Evolutionary conservation across 345 rosid species (phyloP).

Genomic region (Gossypium raimondii): DNA sequence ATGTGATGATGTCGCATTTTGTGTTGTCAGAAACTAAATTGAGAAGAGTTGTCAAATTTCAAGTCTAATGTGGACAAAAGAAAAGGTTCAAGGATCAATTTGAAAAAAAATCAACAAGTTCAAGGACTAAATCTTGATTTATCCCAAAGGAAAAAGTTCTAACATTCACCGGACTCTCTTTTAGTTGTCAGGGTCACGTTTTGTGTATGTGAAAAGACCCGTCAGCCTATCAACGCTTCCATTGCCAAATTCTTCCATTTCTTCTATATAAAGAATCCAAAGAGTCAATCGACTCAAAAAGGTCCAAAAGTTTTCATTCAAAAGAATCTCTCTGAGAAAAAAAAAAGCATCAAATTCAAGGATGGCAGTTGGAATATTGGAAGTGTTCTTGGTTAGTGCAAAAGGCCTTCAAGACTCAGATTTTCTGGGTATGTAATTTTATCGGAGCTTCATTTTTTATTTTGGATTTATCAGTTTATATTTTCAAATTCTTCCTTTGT

Average conservation of each 20-base stretch:
- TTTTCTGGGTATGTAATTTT: conserved; percentile 44
- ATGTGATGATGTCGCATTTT: too few relatives aligned
- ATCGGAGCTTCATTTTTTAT: not conserved
- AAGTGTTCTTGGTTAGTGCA: conserved; percentile 57
- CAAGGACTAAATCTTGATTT: too few relatives aligned
- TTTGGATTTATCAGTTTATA: not conserved
- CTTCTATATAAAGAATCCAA: conserved; percentile 3
- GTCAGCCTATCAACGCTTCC: not conserved
- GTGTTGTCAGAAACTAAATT: too few relatives aligned
- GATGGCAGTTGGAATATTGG: conserved; percentile 75
- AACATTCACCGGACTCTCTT: not conserved
- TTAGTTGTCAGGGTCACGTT: not conserved
- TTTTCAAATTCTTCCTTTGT: not conserved
- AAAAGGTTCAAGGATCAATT: too few relatives aligned
- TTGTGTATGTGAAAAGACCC: not conserved
- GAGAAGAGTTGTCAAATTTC: too few relatives aligned
- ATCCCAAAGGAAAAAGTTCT: too few relatives aligned
- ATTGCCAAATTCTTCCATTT: not conserved
- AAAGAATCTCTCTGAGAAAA: conserved; percentile 4
- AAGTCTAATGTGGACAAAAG: too few relatives aligned
- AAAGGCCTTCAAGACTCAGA: conserved; percentile 63
- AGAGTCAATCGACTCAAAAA: not conserved
- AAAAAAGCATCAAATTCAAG: conserved; percentile 7
- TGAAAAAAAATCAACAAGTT: too few relatives aligned
- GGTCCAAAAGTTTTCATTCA: not conserved